Conservation (phyloP, 148 eudicot genomes). For the Vaccinium darrowii region DNA sequence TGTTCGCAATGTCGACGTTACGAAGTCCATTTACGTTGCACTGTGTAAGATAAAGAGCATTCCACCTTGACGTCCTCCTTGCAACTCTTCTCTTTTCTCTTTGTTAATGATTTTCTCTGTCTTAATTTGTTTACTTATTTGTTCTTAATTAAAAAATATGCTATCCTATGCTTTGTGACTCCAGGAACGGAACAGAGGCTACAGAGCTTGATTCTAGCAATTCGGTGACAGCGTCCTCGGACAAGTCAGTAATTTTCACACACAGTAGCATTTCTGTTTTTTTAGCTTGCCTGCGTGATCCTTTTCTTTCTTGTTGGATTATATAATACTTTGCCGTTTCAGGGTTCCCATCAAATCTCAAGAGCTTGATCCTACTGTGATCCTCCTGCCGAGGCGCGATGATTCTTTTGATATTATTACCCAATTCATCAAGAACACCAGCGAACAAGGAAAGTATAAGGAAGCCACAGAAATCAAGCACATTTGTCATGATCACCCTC, state of each 20-base stretch:
- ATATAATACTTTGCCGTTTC: not conserved
- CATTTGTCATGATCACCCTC: not conserved
- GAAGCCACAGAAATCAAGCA: not conserved
- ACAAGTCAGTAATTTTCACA: not conserved
- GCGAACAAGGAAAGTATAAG: not conserved
- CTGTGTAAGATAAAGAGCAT: not conserved
- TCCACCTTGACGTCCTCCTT: not conserved
- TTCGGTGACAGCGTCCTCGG: not conserved
- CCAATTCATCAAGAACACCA: not conserved
- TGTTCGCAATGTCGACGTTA: not conserved
- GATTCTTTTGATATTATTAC: not conserved
- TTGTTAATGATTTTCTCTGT: not conserved
- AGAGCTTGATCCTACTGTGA: too few species aligned
- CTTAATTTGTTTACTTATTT: not conserved
- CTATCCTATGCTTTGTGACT: not conserved
- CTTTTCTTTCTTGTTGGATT: not conserved
- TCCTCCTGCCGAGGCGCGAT: not conserved
- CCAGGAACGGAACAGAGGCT: not conserved
- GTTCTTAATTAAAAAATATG: not conserved
- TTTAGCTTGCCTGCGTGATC: not conserved
- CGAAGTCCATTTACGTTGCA: not conserved
- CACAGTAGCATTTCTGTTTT: not conserved
- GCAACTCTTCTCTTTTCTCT: not conserved
- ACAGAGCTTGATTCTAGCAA: not conserved
- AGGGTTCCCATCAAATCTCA: not conserved